These are phyloP conservation scores for Backusella psychrophila DNA, from an alignment of 192 early-diverging fungal genomes.

Conservation along the genomic window DNA sequence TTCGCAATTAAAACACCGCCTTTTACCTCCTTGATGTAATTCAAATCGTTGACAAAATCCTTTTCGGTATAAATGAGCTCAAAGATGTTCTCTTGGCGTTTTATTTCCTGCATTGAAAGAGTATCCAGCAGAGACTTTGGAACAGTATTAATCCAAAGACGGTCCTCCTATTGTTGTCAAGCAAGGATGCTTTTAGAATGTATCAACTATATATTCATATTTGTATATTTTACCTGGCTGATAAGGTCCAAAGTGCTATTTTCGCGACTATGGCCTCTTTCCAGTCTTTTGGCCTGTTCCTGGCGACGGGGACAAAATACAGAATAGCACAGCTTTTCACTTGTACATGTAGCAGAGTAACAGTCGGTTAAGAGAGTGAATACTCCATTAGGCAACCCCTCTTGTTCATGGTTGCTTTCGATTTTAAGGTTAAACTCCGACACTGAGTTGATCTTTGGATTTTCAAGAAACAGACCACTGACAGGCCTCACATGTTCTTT, in stretches of 20 bases:
- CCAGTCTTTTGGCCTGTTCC: conserved; percentile 55
- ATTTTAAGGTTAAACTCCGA: conserved; percentile 7
- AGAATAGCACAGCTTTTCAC: conserved; percentile 84
- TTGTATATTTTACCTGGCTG: conserved; percentile 31
- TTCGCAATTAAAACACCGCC: neutral
- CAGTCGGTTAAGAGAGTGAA: conserved; percentile 90
- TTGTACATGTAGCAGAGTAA: conserved; percentile 90
- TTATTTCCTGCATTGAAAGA: conserved; percentile 72
- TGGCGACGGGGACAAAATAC: conserved; percentile 80
- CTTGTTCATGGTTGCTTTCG: conserved; percentile 19
- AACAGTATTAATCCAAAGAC: conserved; percentile 83
- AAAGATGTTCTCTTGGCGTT: conserved; percentile 91
- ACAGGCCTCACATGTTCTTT: conserved; percentile 40
- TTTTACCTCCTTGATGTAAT: conserved; percentile 70
- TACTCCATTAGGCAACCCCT: conserved; percentile 71
- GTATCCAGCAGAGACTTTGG: conserved; percentile 71
- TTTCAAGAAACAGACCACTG: neutral
- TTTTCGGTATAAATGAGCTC: conserved; percentile 90
- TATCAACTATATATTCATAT: neutral
- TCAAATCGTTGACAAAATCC: conserved; percentile 89
- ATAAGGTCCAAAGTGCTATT: conserved; percentile 12
- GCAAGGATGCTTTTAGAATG: too few species aligned
- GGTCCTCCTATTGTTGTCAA: conserved; percentile 48
- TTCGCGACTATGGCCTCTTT: conserved; percentile 6
- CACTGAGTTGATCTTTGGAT: neutral